phyloP scores from a whole-genome alignment of 2,329 filamentous ascomycete species.

The Plenodomus lindquistii region DNA sequence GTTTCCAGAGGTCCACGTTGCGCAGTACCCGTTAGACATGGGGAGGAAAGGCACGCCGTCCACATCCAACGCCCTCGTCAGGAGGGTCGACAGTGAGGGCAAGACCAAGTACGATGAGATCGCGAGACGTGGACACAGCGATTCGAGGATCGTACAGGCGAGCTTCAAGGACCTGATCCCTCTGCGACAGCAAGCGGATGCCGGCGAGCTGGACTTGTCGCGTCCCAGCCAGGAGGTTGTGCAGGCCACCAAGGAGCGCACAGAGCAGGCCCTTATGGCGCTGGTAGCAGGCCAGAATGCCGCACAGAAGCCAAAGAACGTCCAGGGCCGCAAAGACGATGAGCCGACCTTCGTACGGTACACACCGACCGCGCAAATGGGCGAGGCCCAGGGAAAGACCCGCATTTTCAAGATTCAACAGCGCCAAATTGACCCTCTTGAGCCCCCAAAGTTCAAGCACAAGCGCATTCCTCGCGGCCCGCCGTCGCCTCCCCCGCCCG shows the following conservation, averaged over 20 bases:
- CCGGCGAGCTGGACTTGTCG: slow-evolving; percentile 85
- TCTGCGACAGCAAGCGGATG: slow-evolving; percentile 86
- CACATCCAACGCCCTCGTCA: slow-evolving; percentile 83
- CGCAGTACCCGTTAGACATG: slow-evolving; percentile 96
- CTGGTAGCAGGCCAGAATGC: slow-evolving; percentile 85
- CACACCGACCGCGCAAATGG: slow-evolving; percentile 96
- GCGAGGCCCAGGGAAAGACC: slow-evolving; percentile 81
- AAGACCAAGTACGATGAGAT: slow-evolving; percentile 98
- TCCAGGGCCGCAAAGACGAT: slow-evolving; percentile 76
- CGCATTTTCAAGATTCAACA: slow-evolving; percentile 99
- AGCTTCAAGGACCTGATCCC: slow-evolving; percentile 98
- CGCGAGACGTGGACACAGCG: slow-evolving; percentile 83
- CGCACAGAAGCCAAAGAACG: slow-evolving; percentile 93
- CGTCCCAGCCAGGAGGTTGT: slow-evolving; percentile 85
- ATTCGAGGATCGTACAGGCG: slow-evolving; percentile 83
- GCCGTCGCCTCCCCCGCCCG: slow-evolving; percentile 86
- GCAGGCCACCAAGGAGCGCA: slow-evolving; percentile 80
- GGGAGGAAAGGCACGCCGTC: slow-evolving; percentile 67
- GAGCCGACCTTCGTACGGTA: slow-evolving; percentile 95
- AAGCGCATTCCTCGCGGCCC: slow-evolving; percentile 96
- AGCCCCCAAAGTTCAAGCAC: slow-evolving; percentile 97
- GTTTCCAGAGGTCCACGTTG: slow-evolving; percentile 90
- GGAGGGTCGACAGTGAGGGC: slow-evolving; percentile 87
- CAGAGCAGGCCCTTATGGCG: slow-evolving; percentile 79
- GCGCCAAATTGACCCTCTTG: slow-evolving; percentile 90